These are phyloP conservation scores for Sporisorium sorghi DNA, from an alignment of 1,284 basidiomycete genomes.

Conservation along the genomic window DNA sequence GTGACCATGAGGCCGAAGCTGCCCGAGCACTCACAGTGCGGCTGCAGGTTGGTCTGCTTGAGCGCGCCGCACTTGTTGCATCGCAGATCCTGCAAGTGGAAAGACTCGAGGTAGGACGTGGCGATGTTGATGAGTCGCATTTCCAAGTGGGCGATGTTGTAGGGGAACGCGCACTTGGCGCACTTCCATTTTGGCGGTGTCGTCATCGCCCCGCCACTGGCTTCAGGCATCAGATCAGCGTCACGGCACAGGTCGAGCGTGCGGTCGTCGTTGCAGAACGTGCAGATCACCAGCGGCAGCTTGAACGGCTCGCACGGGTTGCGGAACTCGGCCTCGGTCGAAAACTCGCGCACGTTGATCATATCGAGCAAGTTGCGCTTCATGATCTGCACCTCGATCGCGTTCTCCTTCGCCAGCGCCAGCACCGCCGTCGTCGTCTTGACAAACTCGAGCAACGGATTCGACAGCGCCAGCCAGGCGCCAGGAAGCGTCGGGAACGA, in stretches of 20 bases:
- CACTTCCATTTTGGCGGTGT: slow-evolving; percentile 68
- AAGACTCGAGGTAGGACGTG: slow-evolving; percentile 78
- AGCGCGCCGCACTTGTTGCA: slow-evolving; percentile 90
- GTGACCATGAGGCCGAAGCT: slow-evolving; percentile 56
- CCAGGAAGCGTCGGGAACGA: slow-evolving; percentile 88
- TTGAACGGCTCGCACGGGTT: slow-evolving; percentile 94
- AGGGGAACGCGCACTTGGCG: slow-evolving; percentile 81
- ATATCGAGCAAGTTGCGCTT: slow-evolving; percentile 91
- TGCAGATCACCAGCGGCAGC: slow-evolving; percentile 88
- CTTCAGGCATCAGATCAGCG: slow-evolving; percentile 78
- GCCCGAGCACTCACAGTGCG: slow-evolving; percentile 86
- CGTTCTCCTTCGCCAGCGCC: slow-evolving; percentile 76
- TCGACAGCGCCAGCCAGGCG: slow-evolving; percentile 79
- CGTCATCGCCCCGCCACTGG: slow-evolving; percentile 13
- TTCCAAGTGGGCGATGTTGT: slow-evolving; percentile 87
- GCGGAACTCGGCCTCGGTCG: slow-evolving; percentile 71
- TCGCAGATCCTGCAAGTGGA: slow-evolving; percentile 83
- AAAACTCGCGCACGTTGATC: slow-evolving; percentile 86
- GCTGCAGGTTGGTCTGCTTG: slow-evolving; percentile 84
- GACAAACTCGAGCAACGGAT: slow-evolving; percentile 86
- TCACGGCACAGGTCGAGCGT: slow-evolving; percentile 98
- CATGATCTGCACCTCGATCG: slow-evolving; percentile 86
- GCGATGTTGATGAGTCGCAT: slow-evolving; percentile 84
- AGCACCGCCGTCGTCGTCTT: slow-evolving; percentile 89
- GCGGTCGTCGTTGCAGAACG: slow-evolving; percentile 85